Percentiles rank a stretch among this genome's conserved stretches.
Conservation (phyloP, 2,329 filamentous ascomycete species). For the Lecanicillium sp. region DNA sequence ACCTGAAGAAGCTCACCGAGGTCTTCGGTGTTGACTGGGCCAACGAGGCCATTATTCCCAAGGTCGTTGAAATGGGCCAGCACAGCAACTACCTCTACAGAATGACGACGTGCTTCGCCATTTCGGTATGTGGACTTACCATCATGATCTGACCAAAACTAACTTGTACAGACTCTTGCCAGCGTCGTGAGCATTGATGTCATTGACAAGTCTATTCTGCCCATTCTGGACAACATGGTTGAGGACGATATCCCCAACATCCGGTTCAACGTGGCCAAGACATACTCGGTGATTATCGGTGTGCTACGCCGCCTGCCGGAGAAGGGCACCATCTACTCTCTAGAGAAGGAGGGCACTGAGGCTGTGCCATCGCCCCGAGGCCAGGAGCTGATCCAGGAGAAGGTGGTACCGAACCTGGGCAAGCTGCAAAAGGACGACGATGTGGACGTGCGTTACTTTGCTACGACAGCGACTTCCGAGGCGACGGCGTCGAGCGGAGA, state of each 20-base stretch:
- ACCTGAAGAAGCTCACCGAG: slow-evolving; percentile 96
- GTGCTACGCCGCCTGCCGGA: slow-evolving; percentile 89
- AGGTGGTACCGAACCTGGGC: slow-evolving; percentile 82
- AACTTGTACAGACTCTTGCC: slow-evolving; percentile 67
- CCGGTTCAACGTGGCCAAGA: slow-evolving; percentile 98
- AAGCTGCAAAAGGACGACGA: slow-evolving; percentile 97
- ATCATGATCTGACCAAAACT: too few species aligned
- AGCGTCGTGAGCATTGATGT: slow-evolving; percentile 90
- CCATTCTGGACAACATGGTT: slow-evolving; percentile 92
- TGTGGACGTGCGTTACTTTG: slow-evolving; percentile 97
- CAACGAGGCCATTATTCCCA: slow-evolving; percentile 92
- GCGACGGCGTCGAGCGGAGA: slow-evolving; percentile 46
- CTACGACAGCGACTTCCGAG: slow-evolving; percentile 73
- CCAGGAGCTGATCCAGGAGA: slow-evolving; percentile 75
- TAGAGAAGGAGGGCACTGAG: slow-evolving; percentile 70
- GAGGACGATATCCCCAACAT: slow-evolving; percentile 97
- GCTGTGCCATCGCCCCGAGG: slow-evolving; percentile 62
- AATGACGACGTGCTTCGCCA: slow-evolving; percentile 99
- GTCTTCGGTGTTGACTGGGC: slow-evolving; percentile 99
- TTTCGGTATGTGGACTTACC: slow-evolving; percentile 69
- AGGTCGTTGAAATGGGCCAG: slow-evolving; percentile 96
- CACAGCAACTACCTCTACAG: slow-evolving; percentile 98
- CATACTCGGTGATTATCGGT: slow-evolving; percentile 82
- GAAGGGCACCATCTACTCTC: slow-evolving; percentile 74
- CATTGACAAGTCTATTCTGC: slow-evolving; percentile 86